phyloP scores from a whole-genome alignment of 257 asterid species.

The Lithospermum erythrorhizon region DNA sequence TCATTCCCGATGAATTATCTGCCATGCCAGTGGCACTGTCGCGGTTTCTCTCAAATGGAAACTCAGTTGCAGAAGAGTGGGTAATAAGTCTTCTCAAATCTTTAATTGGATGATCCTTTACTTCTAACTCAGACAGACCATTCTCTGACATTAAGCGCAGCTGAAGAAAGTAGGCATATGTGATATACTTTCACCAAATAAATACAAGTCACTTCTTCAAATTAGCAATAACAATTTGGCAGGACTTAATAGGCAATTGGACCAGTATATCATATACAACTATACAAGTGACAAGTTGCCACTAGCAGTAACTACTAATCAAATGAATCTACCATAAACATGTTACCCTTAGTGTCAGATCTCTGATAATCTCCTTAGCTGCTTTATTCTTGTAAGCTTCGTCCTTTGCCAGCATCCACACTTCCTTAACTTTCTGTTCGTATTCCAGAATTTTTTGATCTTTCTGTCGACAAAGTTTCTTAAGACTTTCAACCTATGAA shows the following conservation, averaged over 20 bases:
- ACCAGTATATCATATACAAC: no score
- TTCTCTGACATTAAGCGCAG: conserved; percentile 26
- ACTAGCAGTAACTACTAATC: background rate
- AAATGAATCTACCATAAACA: background rate
- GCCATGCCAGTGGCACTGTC: conserved; percentile 9
- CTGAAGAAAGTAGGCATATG: conserved; percentile 15
- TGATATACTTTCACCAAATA: background rate
- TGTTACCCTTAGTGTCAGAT: conserved; percentile 34
- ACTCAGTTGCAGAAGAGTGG: background rate
- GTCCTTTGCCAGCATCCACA: conserved; percentile 39
- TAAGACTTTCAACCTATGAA: conserved; percentile 27
- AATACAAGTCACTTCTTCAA: background rate
- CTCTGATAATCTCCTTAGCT: conserved; percentile 42
- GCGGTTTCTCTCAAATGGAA: conserved; percentile 12
- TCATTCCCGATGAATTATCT: conserved; percentile 17
- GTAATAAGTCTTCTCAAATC: background rate
- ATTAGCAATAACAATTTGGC: no score
- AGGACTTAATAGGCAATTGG: no score
- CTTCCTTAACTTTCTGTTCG: conserved; percentile 26
- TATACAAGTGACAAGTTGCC: no score
- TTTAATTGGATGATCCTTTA: conserved; percentile 9
- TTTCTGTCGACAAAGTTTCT: conserved; percentile 25
- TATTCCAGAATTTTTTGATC: conserved; percentile 32
- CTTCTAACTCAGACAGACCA: conserved; percentile 11
- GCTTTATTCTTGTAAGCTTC: conserved; percentile 41